Conservation (phyloP, 116 monocot genomes). For the Phalaenopsis hybrid region DNA sequence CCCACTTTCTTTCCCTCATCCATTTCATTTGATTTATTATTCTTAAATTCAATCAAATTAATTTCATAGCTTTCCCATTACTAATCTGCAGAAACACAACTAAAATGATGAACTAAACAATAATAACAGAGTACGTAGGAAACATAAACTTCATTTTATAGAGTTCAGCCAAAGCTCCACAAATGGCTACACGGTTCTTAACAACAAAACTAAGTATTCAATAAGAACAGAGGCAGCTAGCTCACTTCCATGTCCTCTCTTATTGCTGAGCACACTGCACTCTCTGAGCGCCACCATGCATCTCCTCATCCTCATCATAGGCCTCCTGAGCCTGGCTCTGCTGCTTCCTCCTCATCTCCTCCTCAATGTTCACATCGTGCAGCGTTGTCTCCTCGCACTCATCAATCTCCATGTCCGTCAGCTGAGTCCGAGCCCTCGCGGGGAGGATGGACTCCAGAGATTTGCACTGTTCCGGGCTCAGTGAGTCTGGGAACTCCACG, state of each 20-base stretch:
- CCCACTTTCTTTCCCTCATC: too few species aligned
- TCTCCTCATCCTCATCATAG: constrained; percentile 49
- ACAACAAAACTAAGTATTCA: too few species aligned
- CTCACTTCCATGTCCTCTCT: not conserved
- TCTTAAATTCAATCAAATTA: too few species aligned
- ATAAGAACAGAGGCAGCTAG: too few species aligned
- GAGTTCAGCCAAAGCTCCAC: too few species aligned
- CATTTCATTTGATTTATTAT: too few species aligned
- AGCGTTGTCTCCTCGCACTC: constrained; percentile 84
- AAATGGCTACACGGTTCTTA: too few species aligned
- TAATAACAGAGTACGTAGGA: too few species aligned
- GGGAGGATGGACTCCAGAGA: constrained; percentile 62
- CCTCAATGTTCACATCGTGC: constrained; percentile 94
- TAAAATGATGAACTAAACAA: too few species aligned
- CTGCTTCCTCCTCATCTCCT: constrained; percentile 94
- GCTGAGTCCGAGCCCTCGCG: constrained; percentile 30
- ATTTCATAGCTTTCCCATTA: too few species aligned
- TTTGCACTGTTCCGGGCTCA: constrained; percentile 63
- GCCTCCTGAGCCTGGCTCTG: constrained; percentile 57
- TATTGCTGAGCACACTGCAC: constrained; percentile 58
- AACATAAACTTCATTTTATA: too few species aligned
- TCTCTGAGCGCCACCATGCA: constrained; percentile 34
- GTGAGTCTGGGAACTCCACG: constrained; percentile 73
- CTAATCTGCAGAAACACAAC: too few species aligned
- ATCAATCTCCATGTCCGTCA: constrained; percentile 82